phyloP scores from a whole-genome alignment of 2,329 filamentous ascomycete genomes.

The Coleophoma eucalyptorum region DNA sequence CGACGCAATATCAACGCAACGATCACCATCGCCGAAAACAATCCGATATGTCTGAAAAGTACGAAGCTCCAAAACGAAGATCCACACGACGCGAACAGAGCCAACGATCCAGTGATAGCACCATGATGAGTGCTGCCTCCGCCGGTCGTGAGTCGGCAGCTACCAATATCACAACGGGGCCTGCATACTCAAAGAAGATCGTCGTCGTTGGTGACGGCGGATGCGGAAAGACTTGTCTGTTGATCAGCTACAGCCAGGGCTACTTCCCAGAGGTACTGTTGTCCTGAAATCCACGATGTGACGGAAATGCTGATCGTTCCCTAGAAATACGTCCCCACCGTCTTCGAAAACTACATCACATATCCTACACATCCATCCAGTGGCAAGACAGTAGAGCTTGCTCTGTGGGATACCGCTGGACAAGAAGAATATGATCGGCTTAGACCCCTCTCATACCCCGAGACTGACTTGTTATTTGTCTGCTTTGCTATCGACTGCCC shows the following conservation, averaged over 20 bases:
- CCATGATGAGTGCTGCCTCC: slow-evolving; percentile 68
- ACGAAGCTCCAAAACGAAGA: slow-evolving; percentile 24
- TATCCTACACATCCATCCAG: slow-evolving; percentile 84
- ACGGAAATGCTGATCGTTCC: slow-evolving; percentile 2
- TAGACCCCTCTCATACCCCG: slow-evolving; percentile 92
- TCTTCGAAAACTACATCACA: slow-evolving; percentile 99
- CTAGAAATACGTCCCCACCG: slow-evolving; percentile 99
- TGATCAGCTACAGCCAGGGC: slow-evolving; percentile 98
- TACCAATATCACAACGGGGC: slow-evolving; percentile 85
- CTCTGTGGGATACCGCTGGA: slow-evolving; percentile 96
- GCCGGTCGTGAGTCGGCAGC: slow-evolving; percentile 73
- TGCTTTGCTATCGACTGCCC: slow-evolving; percentile 99
- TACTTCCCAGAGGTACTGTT: slow-evolving; percentile 89
- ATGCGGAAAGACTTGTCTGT: slow-evolving; percentile 95
- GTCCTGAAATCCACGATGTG: neutral
- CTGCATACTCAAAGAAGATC: slow-evolving; percentile 97
- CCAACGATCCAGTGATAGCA: slow-evolving; percentile 76
- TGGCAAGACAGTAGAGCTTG: slow-evolving; percentile 93
- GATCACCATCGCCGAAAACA: slow-evolving; percentile 20
- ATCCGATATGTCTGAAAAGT: slow-evolving; percentile 25
- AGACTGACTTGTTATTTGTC: slow-evolving; percentile 96
- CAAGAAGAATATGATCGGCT: slow-evolving; percentile 98
- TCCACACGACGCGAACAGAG: slow-evolving; percentile 26
- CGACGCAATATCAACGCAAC: slow-evolving; percentile 25
- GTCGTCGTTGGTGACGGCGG: slow-evolving; percentile 97